Evolutionary conservation across 2,329 filamentous ascomycete genomes (phyloP).

Genomic region (Calonectria montana): DNA sequence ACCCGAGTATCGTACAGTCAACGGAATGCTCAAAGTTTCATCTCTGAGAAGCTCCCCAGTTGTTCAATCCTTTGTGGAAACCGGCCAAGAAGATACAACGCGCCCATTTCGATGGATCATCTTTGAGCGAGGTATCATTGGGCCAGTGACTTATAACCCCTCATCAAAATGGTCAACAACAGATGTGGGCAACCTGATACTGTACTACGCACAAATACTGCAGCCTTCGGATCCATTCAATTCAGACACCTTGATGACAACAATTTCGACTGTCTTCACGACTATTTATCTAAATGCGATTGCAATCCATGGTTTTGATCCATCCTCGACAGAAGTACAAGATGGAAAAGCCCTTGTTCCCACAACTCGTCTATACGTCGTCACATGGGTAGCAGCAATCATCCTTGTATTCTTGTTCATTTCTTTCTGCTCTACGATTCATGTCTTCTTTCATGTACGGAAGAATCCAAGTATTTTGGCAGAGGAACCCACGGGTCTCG

Average conservation of each 20-base stretch:
- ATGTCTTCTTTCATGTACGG: not conserved
- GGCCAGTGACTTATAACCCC: not conserved
- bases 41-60: not conserved
- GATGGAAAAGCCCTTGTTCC: not conserved
- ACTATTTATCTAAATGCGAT: not conserved
- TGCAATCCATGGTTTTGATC: not conserved
- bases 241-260: not conserved
- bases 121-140: not conserved
- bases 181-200: not conserved
- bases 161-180: not conserved
- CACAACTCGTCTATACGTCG: not conserved
- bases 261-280: not conserved
- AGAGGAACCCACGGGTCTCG: not conserved
- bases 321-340: not conserved
- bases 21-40: not conserved
- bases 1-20: not conserved
- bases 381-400: not conserved
- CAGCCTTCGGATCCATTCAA: not conserved
- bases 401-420: not conserved
- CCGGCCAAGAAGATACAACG: not conserved
- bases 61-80: not conserved
- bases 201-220: not conserved
- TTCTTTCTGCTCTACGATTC: not conserved
- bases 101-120: not conserved
- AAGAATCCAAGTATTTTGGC: not conserved